These are phyloP conservation scores for Dioszegia hungarica DNA, from an alignment of 768 basidiomycete species.

Conservation along the genomic window DNA sequence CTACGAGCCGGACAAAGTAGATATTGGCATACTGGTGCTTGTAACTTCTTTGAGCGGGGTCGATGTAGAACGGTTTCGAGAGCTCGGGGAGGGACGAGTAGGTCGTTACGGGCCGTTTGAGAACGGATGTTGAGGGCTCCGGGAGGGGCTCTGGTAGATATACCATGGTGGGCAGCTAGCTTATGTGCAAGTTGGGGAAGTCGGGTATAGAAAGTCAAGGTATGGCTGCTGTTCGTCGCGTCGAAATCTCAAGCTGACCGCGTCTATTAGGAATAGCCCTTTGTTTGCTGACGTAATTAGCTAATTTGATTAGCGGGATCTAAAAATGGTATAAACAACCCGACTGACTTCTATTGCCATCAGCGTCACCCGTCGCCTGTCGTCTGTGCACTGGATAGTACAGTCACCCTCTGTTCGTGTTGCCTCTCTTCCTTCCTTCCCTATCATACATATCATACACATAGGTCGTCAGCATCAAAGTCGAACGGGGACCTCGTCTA, in stretches of 20 bases:
- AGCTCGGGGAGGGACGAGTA: slow-evolving; percentile 36
- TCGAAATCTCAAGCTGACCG: background rate
- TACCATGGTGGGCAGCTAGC: background rate
- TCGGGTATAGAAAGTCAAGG: background rate
- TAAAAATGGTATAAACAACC: no score
- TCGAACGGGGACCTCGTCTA: no score
- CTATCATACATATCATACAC: slow-evolving; percentile 1
- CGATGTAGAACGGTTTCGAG: slow-evolving; percentile 42
- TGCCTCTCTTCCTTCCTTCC: background rate
- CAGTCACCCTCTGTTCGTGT: background rate
- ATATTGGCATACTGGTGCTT: slow-evolving; percentile 69
- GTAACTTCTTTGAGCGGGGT: slow-evolving; percentile 52
- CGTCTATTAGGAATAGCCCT: background rate
- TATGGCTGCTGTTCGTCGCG: background rate
- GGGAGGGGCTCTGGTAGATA: slow-evolving; percentile 12
- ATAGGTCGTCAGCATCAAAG: background rate
- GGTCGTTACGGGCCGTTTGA: slow-evolving; percentile 23
- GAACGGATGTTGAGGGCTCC: background rate
- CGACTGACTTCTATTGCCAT: background rate
- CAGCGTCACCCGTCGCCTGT: no score
- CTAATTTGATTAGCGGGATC: no score
- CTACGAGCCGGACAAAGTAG: slow-evolving; percentile 61
- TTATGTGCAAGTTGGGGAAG: background rate
- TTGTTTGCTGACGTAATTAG: slow-evolving; percentile 5
- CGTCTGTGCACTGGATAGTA: background rate